Conservation (phyloP, 2,329 filamentous ascomycete species). For the Bimuria novae-zelandiae region DNA sequence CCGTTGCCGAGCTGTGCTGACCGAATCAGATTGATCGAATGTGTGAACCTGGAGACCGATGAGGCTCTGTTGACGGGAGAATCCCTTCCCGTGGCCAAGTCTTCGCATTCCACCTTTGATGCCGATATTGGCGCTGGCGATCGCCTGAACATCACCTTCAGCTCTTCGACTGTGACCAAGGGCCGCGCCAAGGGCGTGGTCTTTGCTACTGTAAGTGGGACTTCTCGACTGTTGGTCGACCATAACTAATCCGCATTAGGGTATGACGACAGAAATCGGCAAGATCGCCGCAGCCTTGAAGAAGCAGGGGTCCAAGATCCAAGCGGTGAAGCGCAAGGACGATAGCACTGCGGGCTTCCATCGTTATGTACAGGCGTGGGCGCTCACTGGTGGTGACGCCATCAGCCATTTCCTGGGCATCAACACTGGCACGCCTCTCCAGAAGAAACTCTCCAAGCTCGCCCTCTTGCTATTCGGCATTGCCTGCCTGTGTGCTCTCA, state of each 20-base stretch:
- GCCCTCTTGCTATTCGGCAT: slow-evolving; percentile 40
- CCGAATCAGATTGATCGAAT: slow-evolving; percentile 54
- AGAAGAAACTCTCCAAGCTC: slow-evolving; percentile 44
- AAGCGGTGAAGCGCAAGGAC: slow-evolving; percentile 48
- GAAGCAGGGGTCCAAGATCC: slow-evolving; percentile 48
- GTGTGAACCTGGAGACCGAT: slow-evolving; percentile 76
- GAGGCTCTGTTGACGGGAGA: slow-evolving; percentile 75
- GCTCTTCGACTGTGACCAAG: slow-evolving; percentile 70
- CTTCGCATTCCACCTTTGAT: slow-evolving; percentile 59
- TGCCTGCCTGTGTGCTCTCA: slow-evolving; percentile 40
- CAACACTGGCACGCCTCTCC: slow-evolving; percentile 43
- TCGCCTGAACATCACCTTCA: slow-evolving; percentile 71
- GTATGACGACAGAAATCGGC: slow-evolving; percentile 74
- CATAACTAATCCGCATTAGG: slow-evolving; percentile 31
- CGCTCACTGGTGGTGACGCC: slow-evolving; percentile 52
- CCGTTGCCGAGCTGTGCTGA: neutral
- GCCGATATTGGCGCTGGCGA: slow-evolving; percentile 66
- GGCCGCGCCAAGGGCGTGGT: slow-evolving; percentile 71
- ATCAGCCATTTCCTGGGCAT: slow-evolving; percentile 46
- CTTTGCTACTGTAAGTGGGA: slow-evolving; percentile 55
- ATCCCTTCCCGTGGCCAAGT: slow-evolving; percentile 68
- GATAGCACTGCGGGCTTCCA: slow-evolving; percentile 36
- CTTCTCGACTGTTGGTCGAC: neutral
- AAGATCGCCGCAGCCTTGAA: slow-evolving; percentile 71
- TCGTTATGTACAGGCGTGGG: slow-evolving; percentile 54